phyloP scores from a whole-genome alignment of 2,329 filamentous ascomycete genomes.

The Phaeomoniella chlamydospora region DNA sequence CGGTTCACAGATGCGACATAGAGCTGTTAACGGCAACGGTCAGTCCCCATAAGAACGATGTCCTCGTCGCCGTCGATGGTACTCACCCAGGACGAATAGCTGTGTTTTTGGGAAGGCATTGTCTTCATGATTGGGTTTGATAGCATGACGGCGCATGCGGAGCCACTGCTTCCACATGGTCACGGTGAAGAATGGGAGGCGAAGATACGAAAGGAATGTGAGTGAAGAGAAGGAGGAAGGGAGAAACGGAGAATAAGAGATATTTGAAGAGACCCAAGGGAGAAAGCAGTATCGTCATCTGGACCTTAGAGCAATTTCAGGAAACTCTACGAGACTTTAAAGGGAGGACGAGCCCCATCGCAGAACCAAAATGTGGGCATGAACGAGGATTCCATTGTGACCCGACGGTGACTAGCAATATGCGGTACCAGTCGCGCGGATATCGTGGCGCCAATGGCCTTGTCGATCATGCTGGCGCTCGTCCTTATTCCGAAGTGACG shows the following conservation, averaged over 20 bases:
- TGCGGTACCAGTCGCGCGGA: neutral
- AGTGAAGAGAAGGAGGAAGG: conserved; percentile 3
- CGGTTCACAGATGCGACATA: conserved; percentile 93
- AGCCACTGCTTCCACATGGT: neutral
- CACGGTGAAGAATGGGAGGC: neutral
- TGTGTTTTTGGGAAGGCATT: conserved; percentile 42
- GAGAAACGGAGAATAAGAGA: conserved; percentile 8
- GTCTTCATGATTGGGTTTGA: conserved; percentile 13
- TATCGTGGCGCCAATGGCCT: neutral
- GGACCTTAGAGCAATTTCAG: neutral
- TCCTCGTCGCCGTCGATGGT: conserved; percentile 7
- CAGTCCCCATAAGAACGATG: conserved; percentile 3
- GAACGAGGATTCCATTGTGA: neutral
- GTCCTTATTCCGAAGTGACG: neutral
- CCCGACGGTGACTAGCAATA: neutral
- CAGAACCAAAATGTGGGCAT: neutral
- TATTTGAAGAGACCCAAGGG: neutral
- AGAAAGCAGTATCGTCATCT: neutral
- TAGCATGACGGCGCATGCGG: neutral
- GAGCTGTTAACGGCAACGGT: conserved; percentile 37
- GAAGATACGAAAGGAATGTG: conserved; percentile 1
- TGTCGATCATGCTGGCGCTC: neutral
- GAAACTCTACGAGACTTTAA: neutral
- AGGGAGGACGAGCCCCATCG: neutral
- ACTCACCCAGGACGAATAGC: conserved; percentile 33